phyloP scores from a whole-genome alignment of 805 yeast genomes.

The Cyberlindnera bimundalis region DNA sequence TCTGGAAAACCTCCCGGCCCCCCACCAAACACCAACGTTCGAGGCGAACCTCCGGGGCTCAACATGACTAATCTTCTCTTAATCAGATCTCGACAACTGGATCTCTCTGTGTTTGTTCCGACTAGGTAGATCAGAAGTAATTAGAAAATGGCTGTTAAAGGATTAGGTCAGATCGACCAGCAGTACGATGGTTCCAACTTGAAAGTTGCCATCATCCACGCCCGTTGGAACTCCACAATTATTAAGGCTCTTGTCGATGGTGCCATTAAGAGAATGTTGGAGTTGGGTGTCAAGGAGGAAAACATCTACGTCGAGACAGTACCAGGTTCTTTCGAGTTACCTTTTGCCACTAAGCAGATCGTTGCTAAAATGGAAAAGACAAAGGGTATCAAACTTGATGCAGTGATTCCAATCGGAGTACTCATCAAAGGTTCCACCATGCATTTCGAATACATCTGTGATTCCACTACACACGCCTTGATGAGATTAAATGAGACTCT shows the following conservation, averaged over 20 bases:
- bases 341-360: conserved; percentile 65
- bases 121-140: background rate
- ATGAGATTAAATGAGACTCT: conserved; percentile 76
- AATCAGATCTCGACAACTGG: no score
- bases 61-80: no score
- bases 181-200: conserved; percentile 64
- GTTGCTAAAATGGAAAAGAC: conserved; percentile 39
- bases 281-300: conserved; percentile 68
- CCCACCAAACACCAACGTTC: no score
- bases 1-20: no score
- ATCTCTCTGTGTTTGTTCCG: background rate
- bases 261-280: conserved; percentile 54
- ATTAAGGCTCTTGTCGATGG: conserved; percentile 81
- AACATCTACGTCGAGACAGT: conserved; percentile 81
- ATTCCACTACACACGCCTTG: conserved; percentile 77
- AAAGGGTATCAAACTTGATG: conserved; percentile 59
- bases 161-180: conserved; percentile 72
- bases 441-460: conserved; percentile 98
- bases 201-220: conserved; percentile 85
- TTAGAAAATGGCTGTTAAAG: conserved; percentile 66
- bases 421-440: conserved; percentile 94
- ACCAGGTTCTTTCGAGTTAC: conserved; percentile 95
- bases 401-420: conserved; percentile 89
- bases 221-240: conserved; percentile 87
- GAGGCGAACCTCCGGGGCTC: background rate